Percentiles rank a stretch among this genome's conserved stretches.
Conservation (phyloP, 2,329 filamentous ascomycete species). For the Fusarium xyrophilum region DNA sequence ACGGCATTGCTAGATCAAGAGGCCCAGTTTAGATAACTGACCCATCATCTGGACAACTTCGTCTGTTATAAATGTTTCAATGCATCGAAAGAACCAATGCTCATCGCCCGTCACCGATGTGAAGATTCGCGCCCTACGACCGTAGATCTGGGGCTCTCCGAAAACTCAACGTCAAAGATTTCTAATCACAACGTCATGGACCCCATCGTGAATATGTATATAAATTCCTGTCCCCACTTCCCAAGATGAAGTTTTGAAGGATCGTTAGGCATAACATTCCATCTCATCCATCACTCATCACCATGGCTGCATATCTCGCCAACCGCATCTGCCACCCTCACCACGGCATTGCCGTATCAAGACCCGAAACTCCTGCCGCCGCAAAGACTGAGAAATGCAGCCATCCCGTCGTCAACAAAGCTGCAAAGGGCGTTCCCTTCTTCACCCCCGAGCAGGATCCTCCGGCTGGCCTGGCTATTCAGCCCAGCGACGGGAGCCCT, state of each 20-base stretch:
- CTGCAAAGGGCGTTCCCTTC: constrained; percentile 50
- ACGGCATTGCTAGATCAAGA: background rate
- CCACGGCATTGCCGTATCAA: constrained; percentile 39
- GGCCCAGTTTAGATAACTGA: constrained; percentile 6
- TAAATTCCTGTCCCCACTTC: background rate
- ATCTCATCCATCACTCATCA: background rate
- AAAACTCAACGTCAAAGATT: background rate
- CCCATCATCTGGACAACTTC: constrained; percentile 17
- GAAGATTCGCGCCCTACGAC: background rate
- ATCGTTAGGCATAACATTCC: background rate
- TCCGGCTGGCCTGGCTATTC: constrained; percentile 52
- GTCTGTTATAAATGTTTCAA: constrained; percentile 22
- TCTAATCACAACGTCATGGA: constrained; percentile 29
- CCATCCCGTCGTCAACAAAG: constrained; percentile 33
- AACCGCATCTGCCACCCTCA: constrained; percentile 40
- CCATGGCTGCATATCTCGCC: constrained; percentile 41
- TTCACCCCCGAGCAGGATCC: constrained; percentile 57
- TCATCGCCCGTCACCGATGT: background rate
- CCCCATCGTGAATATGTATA: constrained; percentile 1
- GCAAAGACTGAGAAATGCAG: constrained; percentile 36
- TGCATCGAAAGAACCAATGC: background rate
- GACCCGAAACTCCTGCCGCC: constrained; percentile 31
- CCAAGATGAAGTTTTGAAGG: background rate
- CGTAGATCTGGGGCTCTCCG: background rate
- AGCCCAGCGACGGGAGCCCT: constrained; percentile 54